Conservation (phyloP, 345 rosid species). For the Eutrema japonicum region DNA sequence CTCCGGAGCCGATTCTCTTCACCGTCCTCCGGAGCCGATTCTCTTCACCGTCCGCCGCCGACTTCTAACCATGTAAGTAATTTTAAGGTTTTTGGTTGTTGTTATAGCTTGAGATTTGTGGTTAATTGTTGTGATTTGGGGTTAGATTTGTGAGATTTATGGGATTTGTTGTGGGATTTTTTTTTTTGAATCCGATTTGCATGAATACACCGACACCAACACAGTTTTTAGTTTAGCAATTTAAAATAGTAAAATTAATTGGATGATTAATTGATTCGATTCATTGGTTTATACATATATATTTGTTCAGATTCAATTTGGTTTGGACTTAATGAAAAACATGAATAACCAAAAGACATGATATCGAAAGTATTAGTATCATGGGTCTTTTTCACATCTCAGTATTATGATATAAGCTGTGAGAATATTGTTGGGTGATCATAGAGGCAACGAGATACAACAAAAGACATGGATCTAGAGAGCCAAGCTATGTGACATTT, state of each 20-base stretch:
- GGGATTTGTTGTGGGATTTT: too few species aligned
- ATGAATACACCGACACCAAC: too few species aligned
- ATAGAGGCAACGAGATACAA: not conserved
- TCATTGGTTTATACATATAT: not conserved
- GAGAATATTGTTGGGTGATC: conserved; percentile 19
- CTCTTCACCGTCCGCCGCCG: too few species aligned
- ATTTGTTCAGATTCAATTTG: not conserved
- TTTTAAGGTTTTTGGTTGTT: too few species aligned
- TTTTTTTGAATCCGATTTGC: too few species aligned
- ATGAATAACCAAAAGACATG: not conserved
- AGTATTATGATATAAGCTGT: not conserved
- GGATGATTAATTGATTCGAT: not conserved
- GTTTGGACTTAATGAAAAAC: not conserved
- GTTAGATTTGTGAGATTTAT: too few species aligned
- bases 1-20: too few species aligned
- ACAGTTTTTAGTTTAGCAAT: not conserved
- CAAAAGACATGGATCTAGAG: conserved; percentile 33
- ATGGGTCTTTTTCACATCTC: not conserved
- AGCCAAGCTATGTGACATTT: conserved; percentile 1
- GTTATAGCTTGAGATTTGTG: too few species aligned
- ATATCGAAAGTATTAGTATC: not conserved
- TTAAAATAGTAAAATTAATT: too few species aligned
- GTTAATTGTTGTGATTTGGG: too few species aligned
- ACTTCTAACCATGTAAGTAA: too few species aligned
- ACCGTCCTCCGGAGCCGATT: too few species aligned